phyloP scores from a whole-genome alignment of 495 filamentous ascomycete genomes.

The Evernia prunastri region DNA sequence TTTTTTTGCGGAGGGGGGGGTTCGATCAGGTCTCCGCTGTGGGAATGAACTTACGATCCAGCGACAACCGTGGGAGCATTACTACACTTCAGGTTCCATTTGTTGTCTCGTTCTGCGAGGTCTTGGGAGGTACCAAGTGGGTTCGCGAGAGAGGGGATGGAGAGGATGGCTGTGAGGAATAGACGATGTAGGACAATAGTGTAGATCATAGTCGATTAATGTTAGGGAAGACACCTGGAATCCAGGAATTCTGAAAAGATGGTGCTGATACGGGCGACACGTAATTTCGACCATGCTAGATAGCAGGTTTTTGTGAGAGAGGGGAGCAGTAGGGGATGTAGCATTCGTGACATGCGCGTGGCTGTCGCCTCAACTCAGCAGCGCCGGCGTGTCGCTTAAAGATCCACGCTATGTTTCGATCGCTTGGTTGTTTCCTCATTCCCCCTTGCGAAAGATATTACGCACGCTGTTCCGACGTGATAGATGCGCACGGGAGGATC shows the following conservation, averaged over 20 bases:
- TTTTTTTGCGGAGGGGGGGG: neutral
- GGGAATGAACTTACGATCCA: constrained; percentile 1
- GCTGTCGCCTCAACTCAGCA: neutral
- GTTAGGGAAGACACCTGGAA: too few relatives aligned
- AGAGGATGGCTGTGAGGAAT: neutral
- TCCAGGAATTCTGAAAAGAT: too few relatives aligned
- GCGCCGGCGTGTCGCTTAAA: neutral
- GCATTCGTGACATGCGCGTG: neutral
- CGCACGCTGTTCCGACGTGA: neutral
- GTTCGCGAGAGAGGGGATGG: neutral
- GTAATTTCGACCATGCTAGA: too few relatives aligned
- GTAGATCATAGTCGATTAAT: too few relatives aligned
- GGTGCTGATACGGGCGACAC: too few relatives aligned
- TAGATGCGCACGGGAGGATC: neutral
- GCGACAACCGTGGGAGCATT: constrained; percentile 2
- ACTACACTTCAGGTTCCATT: constrained; percentile 5
- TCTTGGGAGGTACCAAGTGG: neutral
- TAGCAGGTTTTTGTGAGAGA: too few relatives aligned
- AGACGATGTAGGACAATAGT: neutral
- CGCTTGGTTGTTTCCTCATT: neutral
- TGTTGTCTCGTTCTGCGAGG: neutral
- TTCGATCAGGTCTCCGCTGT: too few relatives aligned
- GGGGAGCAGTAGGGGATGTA: neutral
- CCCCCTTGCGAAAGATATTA: neutral
- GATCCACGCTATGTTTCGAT: neutral